A percentile compares a stretch with the other conserved stretches of the same genome.
phyloP scores from a whole-genome alignment of 768 basidiomycete species.

The Chalciporus piperatus region DNA sequence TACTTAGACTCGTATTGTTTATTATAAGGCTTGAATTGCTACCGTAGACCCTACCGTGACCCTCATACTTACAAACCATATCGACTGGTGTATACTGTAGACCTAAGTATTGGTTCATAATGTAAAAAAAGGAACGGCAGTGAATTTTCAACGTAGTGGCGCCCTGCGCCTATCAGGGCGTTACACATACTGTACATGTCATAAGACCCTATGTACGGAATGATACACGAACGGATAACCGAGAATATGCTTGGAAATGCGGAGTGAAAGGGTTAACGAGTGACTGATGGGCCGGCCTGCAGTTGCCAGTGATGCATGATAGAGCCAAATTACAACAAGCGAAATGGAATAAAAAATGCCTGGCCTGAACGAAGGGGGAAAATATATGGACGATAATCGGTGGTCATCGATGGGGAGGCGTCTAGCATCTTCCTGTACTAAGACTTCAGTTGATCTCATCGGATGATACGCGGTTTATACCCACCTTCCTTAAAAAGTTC shows the following conservation, averaged over 20 bases:
- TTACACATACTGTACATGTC: constrained; percentile 2
- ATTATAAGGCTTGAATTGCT: no score
- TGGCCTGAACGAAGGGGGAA: constrained; percentile 11
- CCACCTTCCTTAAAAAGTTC: constrained; percentile 15
- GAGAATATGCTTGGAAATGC: background rate
- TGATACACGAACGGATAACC: constrained; percentile 4
- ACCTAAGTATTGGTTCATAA: no score
- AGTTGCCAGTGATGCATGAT: no score
- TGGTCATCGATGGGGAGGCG: background rate
- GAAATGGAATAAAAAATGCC: background rate
- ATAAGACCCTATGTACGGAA: background rate
- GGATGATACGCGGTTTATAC: background rate
- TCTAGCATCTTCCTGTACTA: background rate
- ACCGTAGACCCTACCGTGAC: no score
- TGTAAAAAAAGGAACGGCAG: no score
- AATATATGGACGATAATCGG: background rate
- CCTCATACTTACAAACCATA: no score
- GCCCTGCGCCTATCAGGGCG: background rate
- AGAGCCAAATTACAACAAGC: background rate
- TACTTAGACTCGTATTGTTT: no score
- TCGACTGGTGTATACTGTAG: no score
- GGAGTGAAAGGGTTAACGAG: constrained; percentile 2
- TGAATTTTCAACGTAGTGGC: no score
- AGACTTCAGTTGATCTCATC: background rate
- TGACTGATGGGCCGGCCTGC: background rate